Conservation (phyloP, 148 eudicot genomes). For the Dysphania ambrosioides region DNA sequence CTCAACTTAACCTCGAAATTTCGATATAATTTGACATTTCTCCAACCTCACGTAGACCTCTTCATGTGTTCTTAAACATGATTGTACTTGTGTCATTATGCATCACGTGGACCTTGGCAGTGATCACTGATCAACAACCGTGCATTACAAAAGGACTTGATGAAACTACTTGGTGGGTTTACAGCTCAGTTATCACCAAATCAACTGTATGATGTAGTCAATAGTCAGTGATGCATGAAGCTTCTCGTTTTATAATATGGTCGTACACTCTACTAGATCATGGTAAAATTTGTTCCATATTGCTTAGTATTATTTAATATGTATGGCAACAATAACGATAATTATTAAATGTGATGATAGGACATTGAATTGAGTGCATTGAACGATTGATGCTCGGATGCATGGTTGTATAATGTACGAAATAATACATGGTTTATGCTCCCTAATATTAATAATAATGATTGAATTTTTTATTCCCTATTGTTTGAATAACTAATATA, state of each 20-base stretch:
- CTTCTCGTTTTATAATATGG: background rate
- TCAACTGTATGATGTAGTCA: background rate
- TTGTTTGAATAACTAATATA: background rate
- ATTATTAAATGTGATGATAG: background rate
- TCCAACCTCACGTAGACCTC: too few species aligned
- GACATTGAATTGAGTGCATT: background rate
- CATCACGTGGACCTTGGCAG: background rate
- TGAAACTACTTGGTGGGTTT: background rate
- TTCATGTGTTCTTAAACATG: too few species aligned
- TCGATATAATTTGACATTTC: too few species aligned
- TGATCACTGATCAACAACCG: too few species aligned
- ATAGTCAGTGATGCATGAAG: background rate
- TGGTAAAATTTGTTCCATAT: background rate
- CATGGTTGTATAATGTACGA: background rate
- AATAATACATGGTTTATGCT: background rate
- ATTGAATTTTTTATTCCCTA: background rate
- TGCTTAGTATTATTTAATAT: background rate
- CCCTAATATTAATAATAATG: background rate
- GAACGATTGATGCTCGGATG: background rate
- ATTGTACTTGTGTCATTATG: too few species aligned
- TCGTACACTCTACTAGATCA: background rate
- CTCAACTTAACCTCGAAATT: too few species aligned
- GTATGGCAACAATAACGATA: too few species aligned
- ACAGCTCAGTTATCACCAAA: background rate
- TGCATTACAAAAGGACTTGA: background rate